Evolutionary conservation across 2,329 filamentous ascomycete genomes (phyloP), one percentile per base, ranked within the genome.

Genomic region (Talaromyces sp.): DNA sequence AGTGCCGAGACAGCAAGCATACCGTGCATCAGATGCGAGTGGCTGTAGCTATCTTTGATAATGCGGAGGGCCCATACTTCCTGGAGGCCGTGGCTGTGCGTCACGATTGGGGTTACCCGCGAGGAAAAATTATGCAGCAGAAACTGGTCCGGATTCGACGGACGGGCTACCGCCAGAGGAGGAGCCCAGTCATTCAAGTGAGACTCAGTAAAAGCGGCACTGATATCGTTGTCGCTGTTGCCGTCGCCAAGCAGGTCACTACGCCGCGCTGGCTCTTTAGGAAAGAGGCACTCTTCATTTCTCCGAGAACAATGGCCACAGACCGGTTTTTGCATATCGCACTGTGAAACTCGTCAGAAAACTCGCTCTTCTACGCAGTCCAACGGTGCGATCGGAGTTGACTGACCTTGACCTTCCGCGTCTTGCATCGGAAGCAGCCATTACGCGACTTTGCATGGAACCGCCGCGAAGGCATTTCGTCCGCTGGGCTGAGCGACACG

Each of bases 391-490:
- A 13, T 25, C 47, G 32, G 39, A 15, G 7, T 25, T 11, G 22
- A 33, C n/a, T 53, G 55, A 25, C 60, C 57, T 62, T 62, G 22
- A 62, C 60, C 55, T 55, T 62, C 32, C 60, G 54, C 28, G 56
- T 39, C 32, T 62, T 62, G 42, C 60, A 59, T 42, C 51, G 47
- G 39, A 59, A 49, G 17, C 60, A 62, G 22, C 56, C 60, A 56
- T 62, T 44, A 9, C 60, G 60, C 58, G 60, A 62, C 52, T 62
- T 62, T 51, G 47, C 51, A 56, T 62, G 60, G 25, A 55, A 53
- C 30, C 60, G 60, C 52, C 60, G 56, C n/a, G 60, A 62, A 25
- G 60, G 60, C 60, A 62, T 62, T 19, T 30, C 17, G 49, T 9
- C 49, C 27, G 19, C 44, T 47, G 44, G 22, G n/a, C 19, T 47